Evolutionary conservation across 2,329 filamentous ascomycete species (phyloP).

Genomic region (Verticillium albo-atrum): DNA sequence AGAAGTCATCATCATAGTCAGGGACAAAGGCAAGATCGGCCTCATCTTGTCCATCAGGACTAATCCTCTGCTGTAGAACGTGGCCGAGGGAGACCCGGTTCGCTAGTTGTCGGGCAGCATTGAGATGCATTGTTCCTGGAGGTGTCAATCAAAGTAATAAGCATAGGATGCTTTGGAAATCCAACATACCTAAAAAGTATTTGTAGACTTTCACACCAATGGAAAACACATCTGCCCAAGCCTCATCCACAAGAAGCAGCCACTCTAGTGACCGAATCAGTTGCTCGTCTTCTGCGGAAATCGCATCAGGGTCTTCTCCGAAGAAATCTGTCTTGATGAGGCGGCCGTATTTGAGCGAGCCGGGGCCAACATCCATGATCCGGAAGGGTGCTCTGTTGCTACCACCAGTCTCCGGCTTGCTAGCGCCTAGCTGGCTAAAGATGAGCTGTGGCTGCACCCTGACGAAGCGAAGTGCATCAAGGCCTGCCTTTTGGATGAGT

Average conservation of each 20-base stretch:
- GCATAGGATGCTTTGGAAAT: slow-evolving; percentile 14
- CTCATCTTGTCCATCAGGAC: slow-evolving; percentile 31
- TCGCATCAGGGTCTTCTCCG: slow-evolving; percentile 49
- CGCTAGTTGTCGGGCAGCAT: slow-evolving; percentile 49
- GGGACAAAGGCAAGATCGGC: slow-evolving; percentile 22
- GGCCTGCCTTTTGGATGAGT: slow-evolving; percentile 69
- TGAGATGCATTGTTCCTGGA: slow-evolving; percentile 44
- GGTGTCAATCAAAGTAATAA: slow-evolving; percentile 16
- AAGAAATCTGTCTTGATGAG: slow-evolving; percentile 69
- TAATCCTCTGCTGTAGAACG: slow-evolving; percentile 38
- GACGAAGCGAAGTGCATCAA: slow-evolving; percentile 72
- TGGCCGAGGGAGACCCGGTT: slow-evolving; percentile 45
- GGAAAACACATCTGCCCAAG: slow-evolving; percentile 67
- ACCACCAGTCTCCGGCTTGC: background rate
- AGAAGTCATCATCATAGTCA: slow-evolving; percentile 33
- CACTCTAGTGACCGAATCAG: slow-evolving; percentile 81
- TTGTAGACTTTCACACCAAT: slow-evolving; percentile 72
- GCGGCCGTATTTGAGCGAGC: slow-evolving; percentile 55
- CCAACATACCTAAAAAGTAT: slow-evolving; percentile 71
- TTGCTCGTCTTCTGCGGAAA: slow-evolving; percentile 59
- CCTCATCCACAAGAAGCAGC: slow-evolving; percentile 69
- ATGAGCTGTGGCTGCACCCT: slow-evolving; percentile 58
- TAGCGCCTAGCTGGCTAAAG: slow-evolving; percentile 36
- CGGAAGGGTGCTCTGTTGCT: slow-evolving; percentile 33
- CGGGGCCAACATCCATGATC: slow-evolving; percentile 42